Percentiles rank a stretch among this genome's conserved stretches.
Evolutionary conservation across 208 protist species (phyloP).

Genomic region (Trypanosoma brucei): DNA sequence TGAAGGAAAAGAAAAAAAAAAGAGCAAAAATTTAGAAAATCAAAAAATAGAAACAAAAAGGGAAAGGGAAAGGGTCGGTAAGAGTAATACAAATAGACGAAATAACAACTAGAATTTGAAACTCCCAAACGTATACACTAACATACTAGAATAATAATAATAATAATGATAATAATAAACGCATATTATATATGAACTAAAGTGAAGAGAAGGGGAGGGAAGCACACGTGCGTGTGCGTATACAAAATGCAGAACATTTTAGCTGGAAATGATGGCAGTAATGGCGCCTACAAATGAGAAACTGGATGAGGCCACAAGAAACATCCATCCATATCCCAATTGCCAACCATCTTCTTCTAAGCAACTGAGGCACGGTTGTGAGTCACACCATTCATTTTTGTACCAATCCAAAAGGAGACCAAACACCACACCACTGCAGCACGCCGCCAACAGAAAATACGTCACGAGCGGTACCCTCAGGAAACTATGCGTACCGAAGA

Average conservation of each 20-base stretch:
- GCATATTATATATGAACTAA: too few relatives aligned
- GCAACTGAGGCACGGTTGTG: conserved; percentile 1
- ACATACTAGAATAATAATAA: too few relatives aligned
- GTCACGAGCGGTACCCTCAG: conserved; percentile 30
- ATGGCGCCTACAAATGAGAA: conserved; percentile 4
- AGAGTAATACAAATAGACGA: neutral
- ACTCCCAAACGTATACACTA: too few relatives aligned
- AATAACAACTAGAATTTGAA: too few relatives aligned
- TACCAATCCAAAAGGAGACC: conserved; percentile 34
- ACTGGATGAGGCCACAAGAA: neutral
- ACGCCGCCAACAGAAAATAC: conserved; percentile 32
- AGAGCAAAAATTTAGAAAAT: conserved; percentile 4
- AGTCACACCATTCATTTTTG: conserved; percentile 36
- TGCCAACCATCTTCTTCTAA: neutral
- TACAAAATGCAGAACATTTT: neutral
- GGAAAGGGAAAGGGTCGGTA: neutral
- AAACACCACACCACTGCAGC: conserved; percentile 19
- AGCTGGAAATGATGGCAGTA: neutral
- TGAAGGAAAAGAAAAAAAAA: conserved; percentile 2
- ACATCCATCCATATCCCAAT: conserved; percentile 6
- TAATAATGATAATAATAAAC: too few relatives aligned
- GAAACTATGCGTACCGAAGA: conserved; percentile 27
- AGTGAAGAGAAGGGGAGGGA: too few relatives aligned
- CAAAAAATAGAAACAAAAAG: neutral
- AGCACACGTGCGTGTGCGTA: neutral